phyloP scores from a whole-genome alignment of 192 early-diverging fungal genomes.

The Coemansia sp. region DNA sequence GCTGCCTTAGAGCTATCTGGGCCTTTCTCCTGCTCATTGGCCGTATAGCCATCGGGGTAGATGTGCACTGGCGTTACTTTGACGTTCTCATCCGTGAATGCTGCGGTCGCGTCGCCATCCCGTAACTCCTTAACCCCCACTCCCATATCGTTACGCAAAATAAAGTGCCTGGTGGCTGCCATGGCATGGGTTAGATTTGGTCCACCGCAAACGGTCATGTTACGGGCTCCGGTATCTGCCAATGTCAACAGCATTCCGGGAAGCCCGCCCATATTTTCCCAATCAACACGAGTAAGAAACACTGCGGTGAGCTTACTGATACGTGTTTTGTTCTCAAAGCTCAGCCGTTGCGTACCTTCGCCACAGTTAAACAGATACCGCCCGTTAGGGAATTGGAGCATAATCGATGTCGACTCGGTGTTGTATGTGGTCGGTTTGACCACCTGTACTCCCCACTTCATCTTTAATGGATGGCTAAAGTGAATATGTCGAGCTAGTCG shows the following conservation, averaged over 20 bases:
- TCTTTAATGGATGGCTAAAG: constrained; percentile 24
- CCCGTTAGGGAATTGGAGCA: constrained; percentile 71
- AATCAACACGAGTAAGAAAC: constrained; percentile 79
- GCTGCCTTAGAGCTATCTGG: constrained; percentile 30
- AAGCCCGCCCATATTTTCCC: constrained; percentile 85
- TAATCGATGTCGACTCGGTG: constrained; percentile 59
- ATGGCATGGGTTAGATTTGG: constrained; percentile 79
- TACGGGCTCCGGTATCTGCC: constrained; percentile 67
- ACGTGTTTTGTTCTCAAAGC: constrained; percentile 71
- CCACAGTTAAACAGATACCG: constrained; percentile 92
- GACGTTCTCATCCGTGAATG: constrained; percentile 67
- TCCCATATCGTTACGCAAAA: constrained; percentile 61
- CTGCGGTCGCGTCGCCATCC: constrained; percentile 35
- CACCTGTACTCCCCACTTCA: constrained; percentile 63
- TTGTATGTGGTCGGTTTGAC: constrained; percentile 58
- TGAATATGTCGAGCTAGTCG: constrained; percentile 15
- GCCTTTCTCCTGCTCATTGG: constrained; percentile 14
- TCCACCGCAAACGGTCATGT: constrained; percentile 68
- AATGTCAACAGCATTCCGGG: constrained; percentile 92
- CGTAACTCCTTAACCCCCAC: constrained; percentile 60
- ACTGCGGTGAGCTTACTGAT: constrained; percentile 72
- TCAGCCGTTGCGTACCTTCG: constrained; percentile 86
- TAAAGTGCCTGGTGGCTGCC: constrained; percentile 74
- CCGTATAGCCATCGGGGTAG: constrained; percentile 53
- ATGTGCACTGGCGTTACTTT: constrained; percentile 62